Percentiles rank a stretch among this genome's conserved stretches.
Evolutionary conservation across 2,329 filamentous ascomycete genomes (phyloP).

Genomic region (Verticillium isaacii): DNA sequence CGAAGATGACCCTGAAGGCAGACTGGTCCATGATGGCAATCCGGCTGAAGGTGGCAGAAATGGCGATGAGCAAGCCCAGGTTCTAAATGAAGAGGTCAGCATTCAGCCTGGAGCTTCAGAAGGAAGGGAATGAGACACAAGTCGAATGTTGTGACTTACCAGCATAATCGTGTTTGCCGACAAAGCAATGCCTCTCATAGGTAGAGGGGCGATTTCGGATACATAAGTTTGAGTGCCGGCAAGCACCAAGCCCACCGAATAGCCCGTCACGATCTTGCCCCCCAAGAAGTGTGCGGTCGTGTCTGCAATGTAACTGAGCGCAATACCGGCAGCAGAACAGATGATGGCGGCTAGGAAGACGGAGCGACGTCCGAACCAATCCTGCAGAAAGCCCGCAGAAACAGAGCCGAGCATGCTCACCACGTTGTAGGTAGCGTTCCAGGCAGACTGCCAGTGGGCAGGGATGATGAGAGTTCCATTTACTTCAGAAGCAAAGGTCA

Average conservation of each 20-base stretch:
- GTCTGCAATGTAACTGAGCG: conserved; percentile 11
- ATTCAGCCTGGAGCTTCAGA: not conserved
- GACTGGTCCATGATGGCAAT: conserved; percentile 12
- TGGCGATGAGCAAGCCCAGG: conserved; percentile 12
- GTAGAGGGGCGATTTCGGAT: conserved; percentile 7
- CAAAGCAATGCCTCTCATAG: conserved; percentile 12
- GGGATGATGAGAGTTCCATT: conserved; percentile 15
- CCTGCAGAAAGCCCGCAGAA: conserved; percentile 12
- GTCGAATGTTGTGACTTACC: not conserved
- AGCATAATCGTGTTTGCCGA: conserved; percentile 8
- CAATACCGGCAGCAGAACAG: conserved; percentile 11
- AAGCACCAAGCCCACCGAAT: conserved; percentile 12
- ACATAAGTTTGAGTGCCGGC: conserved; percentile 15
- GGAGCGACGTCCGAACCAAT: conserved; percentile 13
- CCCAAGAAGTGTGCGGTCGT: conserved; percentile 12
- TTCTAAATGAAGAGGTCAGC: conserved; percentile 1
- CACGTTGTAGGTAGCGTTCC: conserved; percentile 16
- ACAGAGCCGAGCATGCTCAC: conserved; percentile 15
- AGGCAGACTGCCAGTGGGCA: conserved; percentile 17
- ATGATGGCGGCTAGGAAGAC: conserved; percentile 9
- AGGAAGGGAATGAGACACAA: not conserved
- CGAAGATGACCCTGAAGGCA: conserved; percentile 13
- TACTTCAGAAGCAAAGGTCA: conserved; percentile 13
- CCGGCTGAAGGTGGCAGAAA: conserved; percentile 11
- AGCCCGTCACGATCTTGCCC: conserved; percentile 16